Base-by-base conservation (phyloP, 2,329 filamentous ascomycete species). In the Epichloe bromicola region DNA sequence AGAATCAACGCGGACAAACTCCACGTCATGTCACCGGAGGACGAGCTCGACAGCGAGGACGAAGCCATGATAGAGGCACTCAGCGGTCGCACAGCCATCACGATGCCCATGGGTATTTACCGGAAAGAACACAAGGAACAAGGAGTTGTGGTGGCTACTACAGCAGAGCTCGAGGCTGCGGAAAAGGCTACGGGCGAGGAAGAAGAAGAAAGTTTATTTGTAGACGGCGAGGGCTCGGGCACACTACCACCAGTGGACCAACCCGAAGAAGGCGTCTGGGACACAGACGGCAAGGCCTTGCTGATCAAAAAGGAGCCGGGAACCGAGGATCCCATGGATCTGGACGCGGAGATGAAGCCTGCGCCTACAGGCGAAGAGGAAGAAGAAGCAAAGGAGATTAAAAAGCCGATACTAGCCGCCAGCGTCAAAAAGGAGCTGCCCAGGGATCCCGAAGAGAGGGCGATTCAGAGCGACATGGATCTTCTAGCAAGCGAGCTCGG, bases 1-100 rank as follows among this genome's bases (percentile, higher is more conserved):
- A 66, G 78, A 62, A 74, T 80, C 60, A 79, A 80, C 57, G 74
- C 76, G 56, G 77, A 81, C 58, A 70, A 72, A 51, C 74, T 81
- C 46, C 75, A 74, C 57, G 59, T 62, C 46, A 64, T 71, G 63
- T 56, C 68, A 49, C 59, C 68, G 50, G 56, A 71, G 20, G 71
- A 70, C n/a, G 70, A 75, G 34, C 63, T 74, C 46, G 67, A 70
- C 47, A 70, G 68, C 54, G 67, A 72, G n/a, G 66, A 71, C 50
- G 67, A 74, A 51, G 65, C 65, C 45, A 70, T 70, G 61, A 63
- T 68, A 44, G 62, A 58, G 11, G 66, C 65, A 2, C 62, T 69
- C 7, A 61, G 60, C 52, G 56, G 58, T 30, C 61, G 57, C 19
- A 46, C 60, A 46, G 59, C 58, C 53, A 66, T 58, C 48, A 60